Conservation (phyloP, 148 eudicot species). For the Camellia lanceoleosa region DNA sequence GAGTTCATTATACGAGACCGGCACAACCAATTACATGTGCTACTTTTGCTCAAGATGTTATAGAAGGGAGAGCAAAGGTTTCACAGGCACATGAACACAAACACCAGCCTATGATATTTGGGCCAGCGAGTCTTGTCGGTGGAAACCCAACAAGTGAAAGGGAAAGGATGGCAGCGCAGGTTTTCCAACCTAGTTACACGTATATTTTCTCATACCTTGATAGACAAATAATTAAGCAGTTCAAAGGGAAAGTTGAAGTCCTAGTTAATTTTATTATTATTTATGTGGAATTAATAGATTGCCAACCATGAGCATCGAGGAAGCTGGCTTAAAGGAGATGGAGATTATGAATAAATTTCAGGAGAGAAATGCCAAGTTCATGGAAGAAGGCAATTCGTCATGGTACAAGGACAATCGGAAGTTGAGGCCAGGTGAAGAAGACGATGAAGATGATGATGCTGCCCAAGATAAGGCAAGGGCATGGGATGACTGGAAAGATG, state of each 20-base stretch:
- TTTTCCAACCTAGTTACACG: conserved; percentile 97
- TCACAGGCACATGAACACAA: conserved; percentile 87
- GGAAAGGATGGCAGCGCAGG: conserved; percentile 85
- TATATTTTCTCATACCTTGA: conserved; percentile 20
- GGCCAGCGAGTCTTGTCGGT: conserved; percentile 85
- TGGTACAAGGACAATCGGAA: conserved; percentile 42
- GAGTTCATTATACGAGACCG: conserved; percentile 69
- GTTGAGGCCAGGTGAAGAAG: conserved; percentile 35
- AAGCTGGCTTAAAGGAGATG: conserved; percentile 94
- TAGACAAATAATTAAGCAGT: background rate
- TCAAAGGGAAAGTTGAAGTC: background rate
- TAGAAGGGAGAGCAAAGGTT: conserved; percentile 88
- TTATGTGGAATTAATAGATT: conserved; percentile 37
- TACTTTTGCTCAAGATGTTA: conserved; percentile 96
- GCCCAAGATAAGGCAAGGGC: conserved; percentile 91
- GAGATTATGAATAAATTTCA: conserved; percentile 94
- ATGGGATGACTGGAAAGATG: conserved; percentile 96
- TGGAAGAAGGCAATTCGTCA: conserved; percentile 76
- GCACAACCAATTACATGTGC: conserved; percentile 94
- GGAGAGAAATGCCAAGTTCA: conserved; percentile 56
- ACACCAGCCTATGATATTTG: conserved; percentile 85
- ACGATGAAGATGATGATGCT: conserved; percentile 51
- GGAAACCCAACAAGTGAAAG: conserved; percentile 72
- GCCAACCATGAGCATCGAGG: conserved; percentile 99
- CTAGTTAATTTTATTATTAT: background rate